phyloP scores from a whole-genome alignment of 352 stramenopile species.

The Pythium aristosporum region DNA sequence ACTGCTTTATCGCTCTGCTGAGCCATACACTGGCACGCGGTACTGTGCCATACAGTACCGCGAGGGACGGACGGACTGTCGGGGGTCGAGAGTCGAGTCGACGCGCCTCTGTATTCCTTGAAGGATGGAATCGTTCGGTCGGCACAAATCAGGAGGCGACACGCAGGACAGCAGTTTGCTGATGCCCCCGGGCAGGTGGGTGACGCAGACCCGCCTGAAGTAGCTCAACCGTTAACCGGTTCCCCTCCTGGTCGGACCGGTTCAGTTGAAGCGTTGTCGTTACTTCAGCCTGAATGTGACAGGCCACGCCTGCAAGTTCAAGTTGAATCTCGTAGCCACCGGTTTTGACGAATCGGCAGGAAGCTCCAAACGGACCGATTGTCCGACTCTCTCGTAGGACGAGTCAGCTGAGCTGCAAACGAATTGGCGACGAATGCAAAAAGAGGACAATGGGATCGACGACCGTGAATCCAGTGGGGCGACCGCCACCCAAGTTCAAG shows the following conservation, averaged over 20 bases:
- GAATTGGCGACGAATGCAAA: slow-evolving; percentile 6
- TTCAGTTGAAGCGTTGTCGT: slow-evolving; percentile 11
- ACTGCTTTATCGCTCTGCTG: no score
- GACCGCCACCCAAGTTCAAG: background rate
- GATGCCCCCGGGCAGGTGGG: background rate
- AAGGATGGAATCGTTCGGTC: no score
- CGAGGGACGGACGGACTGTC: no score
- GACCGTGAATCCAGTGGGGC: background rate
- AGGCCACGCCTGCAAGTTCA: slow-evolving; percentile 8
- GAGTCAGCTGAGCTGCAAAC: slow-evolving; percentile 9
- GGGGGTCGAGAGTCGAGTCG: no score
- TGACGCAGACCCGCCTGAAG: background rate
- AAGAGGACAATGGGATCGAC: background rate
- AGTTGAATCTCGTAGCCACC: slow-evolving; percentile 17
- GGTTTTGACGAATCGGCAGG: slow-evolving; percentile 4
- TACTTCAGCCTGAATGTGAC: slow-evolving; percentile 21
- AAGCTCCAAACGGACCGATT: slow-evolving; percentile 9
- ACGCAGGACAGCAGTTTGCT: background rate
- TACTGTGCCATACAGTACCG: no score
- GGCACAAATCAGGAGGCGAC: no score
- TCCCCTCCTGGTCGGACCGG: background rate
- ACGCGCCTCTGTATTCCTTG: no score
- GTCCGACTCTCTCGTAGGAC: background rate
- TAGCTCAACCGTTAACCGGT: background rate
- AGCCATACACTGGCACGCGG: no score